Percentiles rank a stretch among this genome's conserved stretches.
Evolutionary conservation across 805 yeast genomes (phyloP).

Genomic region (Kluyveromyces wickerhamii): DNA sequence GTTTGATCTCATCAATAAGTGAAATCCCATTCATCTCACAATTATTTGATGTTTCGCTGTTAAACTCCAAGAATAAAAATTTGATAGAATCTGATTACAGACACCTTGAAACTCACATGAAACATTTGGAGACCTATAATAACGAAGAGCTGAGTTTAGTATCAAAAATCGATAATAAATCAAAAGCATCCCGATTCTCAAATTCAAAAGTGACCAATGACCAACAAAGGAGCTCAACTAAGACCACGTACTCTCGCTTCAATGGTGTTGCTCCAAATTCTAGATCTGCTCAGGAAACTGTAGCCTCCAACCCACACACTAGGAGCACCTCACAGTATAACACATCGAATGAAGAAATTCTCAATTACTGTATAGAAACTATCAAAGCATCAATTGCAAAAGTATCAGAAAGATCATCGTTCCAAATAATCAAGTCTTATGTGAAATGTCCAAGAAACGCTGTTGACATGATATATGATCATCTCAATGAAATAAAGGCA

Average conservation of each 20-base stretch:
- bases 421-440: constrained; percentile 27
- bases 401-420: constrained; percentile 22
- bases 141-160: constrained; percentile 1
- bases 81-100: constrained; percentile 13
- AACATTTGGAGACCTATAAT: constrained; percentile 10
- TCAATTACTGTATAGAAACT: constrained; percentile 23
- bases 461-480: constrained; percentile 21
- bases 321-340: background rate
- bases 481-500: constrained; percentile 24
- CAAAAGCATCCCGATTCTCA: background rate
- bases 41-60: constrained; percentile 14
- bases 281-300: background rate
- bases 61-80: constrained; percentile 13
- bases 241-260: background rate
- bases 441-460: constrained; percentile 27
- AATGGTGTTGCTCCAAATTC: background rate
- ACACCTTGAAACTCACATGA: constrained; percentile 9
- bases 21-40: constrained; percentile 14
- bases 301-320: background rate
- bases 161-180: background rate
- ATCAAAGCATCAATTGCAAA: constrained; percentile 21
- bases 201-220: background rate
- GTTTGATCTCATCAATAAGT: constrained; percentile 7
- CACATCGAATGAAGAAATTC: background rate
- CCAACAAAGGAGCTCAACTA: background rate